Base-by-base conservation (phyloP, 768 basidiomycete species). In the Pisolithus marmoratus region DNA sequence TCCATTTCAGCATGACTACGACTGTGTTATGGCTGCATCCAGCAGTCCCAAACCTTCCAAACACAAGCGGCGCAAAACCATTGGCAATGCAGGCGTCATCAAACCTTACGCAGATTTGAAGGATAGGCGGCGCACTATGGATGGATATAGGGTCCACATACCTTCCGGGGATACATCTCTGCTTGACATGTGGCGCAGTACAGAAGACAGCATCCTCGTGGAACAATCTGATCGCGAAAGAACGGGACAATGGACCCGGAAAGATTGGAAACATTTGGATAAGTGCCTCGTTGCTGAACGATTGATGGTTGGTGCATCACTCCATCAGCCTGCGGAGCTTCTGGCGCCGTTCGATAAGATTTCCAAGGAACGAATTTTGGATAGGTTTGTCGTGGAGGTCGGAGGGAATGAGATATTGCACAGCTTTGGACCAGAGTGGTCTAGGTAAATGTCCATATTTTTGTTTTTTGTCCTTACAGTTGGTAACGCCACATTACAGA, bases 231-330 rank as follows among this genome's bases (percentile, higher is more conserved):
- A 60, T 9, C 52, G 38, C 36, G 23, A 54, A 6, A 60, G 44
- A 52, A 58, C 38, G 38, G 56, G 69, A 14, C 70, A 67, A 38
- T 94, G 90, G 90, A 73, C 75, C 4, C 85, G 84, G 60, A 78
- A 79, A 20, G 86, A 91, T 48, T 94, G 90, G 90, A 90, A 86
- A 64, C 62, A 74, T 45, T 72, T 94, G 46, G 90, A 93, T 65
- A 79, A 79, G 22, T 89, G 87, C 60, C 85, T 91, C 55, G 84
- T 85, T 11, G 85, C 87, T 49, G 82, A 85, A 62, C 73, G 86
- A 29, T 65, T 86, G 14, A 74, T 75, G 3, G 57, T 80, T 43
- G 81, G 74, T 2, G 65, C 56, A 57, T 63, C 53, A 37, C 59
- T 46, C 52, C 57, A 65, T 24, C 45, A 62, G 2, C 46, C 40